Percentiles rank a stretch among this genome's conserved stretches.
These are phyloP conservation scores for Cladosporium sp. DNA, from an alignment of 2,329 filamentous ascomycete species.

Conservation along the genomic window DNA sequence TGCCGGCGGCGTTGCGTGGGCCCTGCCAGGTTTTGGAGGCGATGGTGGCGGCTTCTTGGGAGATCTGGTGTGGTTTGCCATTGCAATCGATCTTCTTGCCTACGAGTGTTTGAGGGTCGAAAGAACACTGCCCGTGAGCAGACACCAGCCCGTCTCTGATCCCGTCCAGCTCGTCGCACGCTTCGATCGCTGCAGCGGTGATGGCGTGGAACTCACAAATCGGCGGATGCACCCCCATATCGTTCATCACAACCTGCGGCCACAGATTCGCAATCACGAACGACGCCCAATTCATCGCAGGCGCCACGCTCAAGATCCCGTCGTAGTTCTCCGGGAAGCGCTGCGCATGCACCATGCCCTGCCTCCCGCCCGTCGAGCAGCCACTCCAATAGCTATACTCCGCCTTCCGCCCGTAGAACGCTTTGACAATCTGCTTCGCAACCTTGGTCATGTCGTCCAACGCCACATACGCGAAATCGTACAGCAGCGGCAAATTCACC, in stretches of 20 bases:
- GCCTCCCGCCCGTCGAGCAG: slow-evolving; percentile 50
- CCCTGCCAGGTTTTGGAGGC: slow-evolving; percentile 40
- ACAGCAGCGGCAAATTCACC: slow-evolving; percentile 48
- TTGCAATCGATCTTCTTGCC: slow-evolving; percentile 37
- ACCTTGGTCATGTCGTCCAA: slow-evolving; percentile 32
- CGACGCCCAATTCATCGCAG: slow-evolving; percentile 43
- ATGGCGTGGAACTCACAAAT: slow-evolving; percentile 44
- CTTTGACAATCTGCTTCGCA: slow-evolving; percentile 35
- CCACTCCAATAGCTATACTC: slow-evolving; percentile 50
- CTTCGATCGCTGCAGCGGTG: slow-evolving; percentile 44
- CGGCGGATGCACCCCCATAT: slow-evolving; percentile 45
- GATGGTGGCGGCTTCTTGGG: slow-evolving; percentile 44
- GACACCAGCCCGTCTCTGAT: slow-evolving; percentile 51
- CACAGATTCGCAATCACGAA: slow-evolving; percentile 44
- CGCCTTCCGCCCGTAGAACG: slow-evolving; percentile 41
- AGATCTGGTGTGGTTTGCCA: slow-evolving; percentile 43
- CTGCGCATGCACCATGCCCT: slow-evolving; percentile 49
- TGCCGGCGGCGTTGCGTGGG: slow-evolving; percentile 43
- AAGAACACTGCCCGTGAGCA: slow-evolving; percentile 47
- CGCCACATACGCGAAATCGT: slow-evolving; percentile 48
- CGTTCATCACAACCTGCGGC: slow-evolving; percentile 44
- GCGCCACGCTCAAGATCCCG: slow-evolving; percentile 48
- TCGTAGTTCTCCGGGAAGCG: slow-evolving; percentile 51
- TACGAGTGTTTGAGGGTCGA: slow-evolving; percentile 40
- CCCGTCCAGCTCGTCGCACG: slow-evolving; percentile 55